phyloP scores from a whole-genome alignment of 2,329 filamentous ascomycete species.

The Sclerotinia trifoliorum region DNA sequence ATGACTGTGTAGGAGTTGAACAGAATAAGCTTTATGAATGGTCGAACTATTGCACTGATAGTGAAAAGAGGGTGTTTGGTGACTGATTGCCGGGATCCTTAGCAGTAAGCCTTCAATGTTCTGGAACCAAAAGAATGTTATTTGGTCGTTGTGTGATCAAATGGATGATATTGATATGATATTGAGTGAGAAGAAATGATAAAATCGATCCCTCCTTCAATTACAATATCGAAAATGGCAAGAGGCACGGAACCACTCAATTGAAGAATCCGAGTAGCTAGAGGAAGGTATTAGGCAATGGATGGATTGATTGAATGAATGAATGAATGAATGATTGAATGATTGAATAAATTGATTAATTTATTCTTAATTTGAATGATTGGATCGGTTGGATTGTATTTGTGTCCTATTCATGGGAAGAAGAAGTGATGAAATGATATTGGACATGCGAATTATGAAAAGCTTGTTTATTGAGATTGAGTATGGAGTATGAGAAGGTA shows the following conservation, averaged over 20 bases:
- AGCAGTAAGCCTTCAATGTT: not conserved
- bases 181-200: not conserved
- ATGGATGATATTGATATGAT: not conserved
- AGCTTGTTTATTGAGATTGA: not conserved
- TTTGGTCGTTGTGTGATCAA: not conserved
- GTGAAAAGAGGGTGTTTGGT: conserved; percentile 15
- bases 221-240: not conserved
- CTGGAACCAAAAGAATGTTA: conserved; percentile 1
- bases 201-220: not conserved
- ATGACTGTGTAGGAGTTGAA: not conserved
- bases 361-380: conserved; percentile 9
- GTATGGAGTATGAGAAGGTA: not conserved
- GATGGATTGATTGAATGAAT: not conserved
- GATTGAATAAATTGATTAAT: not conserved
- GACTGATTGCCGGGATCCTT: not conserved
- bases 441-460: not conserved
- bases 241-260: not conserved
- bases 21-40: not conserved
- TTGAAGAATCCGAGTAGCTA: not conserved
- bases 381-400: not conserved
- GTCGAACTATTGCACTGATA: not conserved
- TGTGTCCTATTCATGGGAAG: not conserved
- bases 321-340: too few species aligned
- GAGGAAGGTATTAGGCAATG: not conserved
- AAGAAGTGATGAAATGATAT: not conserved